These are phyloP conservation scores for Mortierella sp. DNA, from an alignment of 371 early-diverging fungal genomes.

Conservation along the genomic window DNA sequence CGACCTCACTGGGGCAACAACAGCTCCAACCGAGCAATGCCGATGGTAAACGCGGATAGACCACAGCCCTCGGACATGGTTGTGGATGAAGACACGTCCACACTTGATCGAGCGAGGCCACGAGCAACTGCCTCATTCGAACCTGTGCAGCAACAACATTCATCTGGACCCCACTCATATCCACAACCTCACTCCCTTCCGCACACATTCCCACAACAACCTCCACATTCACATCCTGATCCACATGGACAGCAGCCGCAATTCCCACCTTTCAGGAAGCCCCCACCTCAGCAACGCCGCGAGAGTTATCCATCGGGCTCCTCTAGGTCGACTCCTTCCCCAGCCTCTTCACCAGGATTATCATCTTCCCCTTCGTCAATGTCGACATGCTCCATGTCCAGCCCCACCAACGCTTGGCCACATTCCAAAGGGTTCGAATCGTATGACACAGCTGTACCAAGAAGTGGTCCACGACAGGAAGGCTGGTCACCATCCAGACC, in stretches of 20 bases:
- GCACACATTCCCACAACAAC: slow-evolving; percentile 7
- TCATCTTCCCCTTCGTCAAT: slow-evolving; percentile 40
- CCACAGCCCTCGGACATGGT: slow-evolving; percentile 10
- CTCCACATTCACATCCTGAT: slow-evolving; percentile 18
- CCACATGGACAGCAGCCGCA: slow-evolving; percentile 1
- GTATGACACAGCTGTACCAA: slow-evolving; percentile 10
- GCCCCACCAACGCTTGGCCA: slow-evolving; percentile 35
- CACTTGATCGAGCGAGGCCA: slow-evolving; percentile 8
- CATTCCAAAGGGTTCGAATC: slow-evolving; percentile 20
- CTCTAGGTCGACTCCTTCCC: slow-evolving; percentile 29
- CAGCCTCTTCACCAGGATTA: slow-evolving; percentile 26
- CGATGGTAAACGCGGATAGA: slow-evolving; percentile 10
- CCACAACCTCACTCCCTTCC: slow-evolving; percentile 14
- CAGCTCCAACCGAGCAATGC: slow-evolving; percentile 9
- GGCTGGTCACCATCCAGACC: slow-evolving; percentile 8
- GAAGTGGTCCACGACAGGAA: slow-evolving; percentile 1
- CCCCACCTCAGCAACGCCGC: slow-evolving; percentile 14
- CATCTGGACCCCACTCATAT: slow-evolving; percentile 2
- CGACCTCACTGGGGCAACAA: slow-evolving; percentile 6
- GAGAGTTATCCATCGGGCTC: slow-evolving; percentile 34
- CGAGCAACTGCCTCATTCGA: not conserved
- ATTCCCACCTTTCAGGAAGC: not conserved
- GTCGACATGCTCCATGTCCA: slow-evolving; percentile 33
- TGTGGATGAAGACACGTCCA: slow-evolving; percentile 6
- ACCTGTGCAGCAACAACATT: not conserved